Conservation (phyloP, 805 yeast genomes). For the Candida pseudoglaebosa region DNA sequence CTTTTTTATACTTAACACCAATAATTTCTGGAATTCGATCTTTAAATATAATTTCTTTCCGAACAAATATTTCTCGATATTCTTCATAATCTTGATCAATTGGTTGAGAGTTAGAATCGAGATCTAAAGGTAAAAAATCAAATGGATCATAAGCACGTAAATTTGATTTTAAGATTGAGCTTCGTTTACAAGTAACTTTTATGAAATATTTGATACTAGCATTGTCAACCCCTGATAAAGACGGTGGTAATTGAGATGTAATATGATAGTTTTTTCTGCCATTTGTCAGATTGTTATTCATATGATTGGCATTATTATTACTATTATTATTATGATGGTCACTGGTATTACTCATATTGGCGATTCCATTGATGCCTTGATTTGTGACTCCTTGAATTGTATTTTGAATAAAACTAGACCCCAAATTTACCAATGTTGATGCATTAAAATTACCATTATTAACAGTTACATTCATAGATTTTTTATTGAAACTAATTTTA, state of each 20-base stretch:
- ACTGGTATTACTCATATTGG: too few species aligned
- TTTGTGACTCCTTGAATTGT: neutral
- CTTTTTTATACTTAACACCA: constrained; percentile 27
- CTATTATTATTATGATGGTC: too few species aligned
- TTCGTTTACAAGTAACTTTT: constrained; percentile 56
- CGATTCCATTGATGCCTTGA: too few species aligned
- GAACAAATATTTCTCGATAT: constrained; percentile 40
- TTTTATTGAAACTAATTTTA: constrained; percentile 27
- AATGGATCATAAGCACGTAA: constrained; percentile 48
- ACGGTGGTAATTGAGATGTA: constrained; percentile 30
- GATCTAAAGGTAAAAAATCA: constrained; percentile 48
- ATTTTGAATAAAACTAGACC: too few species aligned
- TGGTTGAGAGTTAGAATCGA: constrained; percentile 21
- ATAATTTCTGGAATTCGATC: constrained; percentile 43
- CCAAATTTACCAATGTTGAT: constrained; percentile 12
- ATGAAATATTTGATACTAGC: constrained; percentile 50
- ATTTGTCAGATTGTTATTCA: too few species aligned
- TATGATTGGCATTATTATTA: too few species aligned
- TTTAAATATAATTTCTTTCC: constrained; percentile 37
- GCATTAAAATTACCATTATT: constrained; percentile 30
- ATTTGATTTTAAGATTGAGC: constrained; percentile 46
- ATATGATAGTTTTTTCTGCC: constrained; percentile 23
- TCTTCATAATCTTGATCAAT: constrained; percentile 22
- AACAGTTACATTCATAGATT: constrained; percentile 24
- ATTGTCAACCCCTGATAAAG: constrained; percentile 27